Evolutionary conservation across 169 alveolate genomes (phyloP).

Genomic region (Cryptosporidium parvum): DNA sequence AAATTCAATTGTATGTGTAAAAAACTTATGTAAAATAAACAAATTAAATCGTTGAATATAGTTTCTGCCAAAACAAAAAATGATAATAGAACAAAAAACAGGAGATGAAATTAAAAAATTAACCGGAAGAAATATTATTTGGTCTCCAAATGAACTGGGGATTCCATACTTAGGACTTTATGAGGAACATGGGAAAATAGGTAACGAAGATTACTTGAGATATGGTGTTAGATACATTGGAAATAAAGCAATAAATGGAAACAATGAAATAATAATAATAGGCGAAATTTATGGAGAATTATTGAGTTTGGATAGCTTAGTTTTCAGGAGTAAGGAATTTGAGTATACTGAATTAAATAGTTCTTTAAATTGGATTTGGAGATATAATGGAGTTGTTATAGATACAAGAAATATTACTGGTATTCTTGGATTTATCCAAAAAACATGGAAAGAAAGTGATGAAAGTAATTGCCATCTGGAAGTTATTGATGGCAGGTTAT

Average conservation of each 20-base stretch:
- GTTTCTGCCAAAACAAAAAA: slow-evolving; percentile 9
- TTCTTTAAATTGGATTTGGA: slow-evolving; percentile 74
- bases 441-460: slow-evolving; percentile 72
- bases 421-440: slow-evolving; percentile 66
- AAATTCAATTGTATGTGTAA: slow-evolving; percentile 14
- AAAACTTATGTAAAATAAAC: slow-evolving; percentile 15
- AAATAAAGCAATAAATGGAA: slow-evolving; percentile 23
- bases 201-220: slow-evolving; percentile 54
- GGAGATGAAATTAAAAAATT: slow-evolving; percentile 59
- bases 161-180: slow-evolving; percentile 66
- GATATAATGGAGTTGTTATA: slow-evolving; percentile 33
- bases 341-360: slow-evolving; percentile 64
- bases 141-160: slow-evolving; percentile 54
- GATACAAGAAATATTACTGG: slow-evolving; percentile 69
- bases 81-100: slow-evolving; percentile 60
- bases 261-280: slow-evolving; percentile 44
- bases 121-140: slow-evolving; percentile 66
- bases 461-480: slow-evolving; percentile 70
- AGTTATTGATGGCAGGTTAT: slow-evolving; percentile 59
- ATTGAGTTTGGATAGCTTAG: slow-evolving; percentile 38
- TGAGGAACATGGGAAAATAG: slow-evolving; percentile 74
- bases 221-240: slow-evolving; percentile 74
- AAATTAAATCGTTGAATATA: neutral
- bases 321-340: slow-evolving; percentile 28
- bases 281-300: slow-evolving; percentile 66